Base-by-base conservation (phyloP, 306 rosid species). In the Crotalaria pallida region DNA sequence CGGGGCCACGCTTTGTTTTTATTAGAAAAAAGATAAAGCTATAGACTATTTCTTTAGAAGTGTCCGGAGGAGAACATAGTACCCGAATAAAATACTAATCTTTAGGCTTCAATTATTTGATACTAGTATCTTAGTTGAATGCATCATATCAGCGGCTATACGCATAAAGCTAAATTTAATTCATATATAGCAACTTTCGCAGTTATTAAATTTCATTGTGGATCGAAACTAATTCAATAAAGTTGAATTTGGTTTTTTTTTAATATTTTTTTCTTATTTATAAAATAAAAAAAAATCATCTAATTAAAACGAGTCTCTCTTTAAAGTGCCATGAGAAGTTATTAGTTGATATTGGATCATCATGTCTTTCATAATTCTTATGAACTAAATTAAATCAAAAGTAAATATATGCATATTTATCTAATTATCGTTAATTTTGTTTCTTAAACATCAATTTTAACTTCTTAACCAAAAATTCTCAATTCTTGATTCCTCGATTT, bases 81-180 rank as follows among this genome's bases (percentile, higher is more conserved):
- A 4, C 26, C 16, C 17, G 43, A 71, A 44, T 33, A 34, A 36
- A 60, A 73, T 72, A 19, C 49, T 31, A 59, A 12, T 49, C 40
- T n/a, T n/a, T n/a, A 47, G 58, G 52, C 52, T 61, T 23, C 57
- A 38, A 52, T 26, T 3, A n/a, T n/a, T n/a, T n/a, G n/a, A n/a
- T n/a, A n/a, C n/a, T 24, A 19, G 43, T 51, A 62, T 77, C 81
- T 70, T 44, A 77, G 81, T 69, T 77, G 72, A 49, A 50, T 17
- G 57, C 70, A 33, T 58, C 57, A 3, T 44, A 41, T 55, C 58
- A 56, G 2, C 10, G 8, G 41, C 16, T 53, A 10, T 29, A 3
- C 16, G n/a, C 45, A 10, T 4, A 40, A 40, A 40, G 45, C 45
- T 40, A 2, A 2, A 40, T 40, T 40, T 40, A 40, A 40, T 40